A percentile compares a stretch with the other conserved stretches of the same genome.
Conservation (phyloP, 2,329 filamentous ascomycete genomes). For the Diaporthe ampelina region DNA sequence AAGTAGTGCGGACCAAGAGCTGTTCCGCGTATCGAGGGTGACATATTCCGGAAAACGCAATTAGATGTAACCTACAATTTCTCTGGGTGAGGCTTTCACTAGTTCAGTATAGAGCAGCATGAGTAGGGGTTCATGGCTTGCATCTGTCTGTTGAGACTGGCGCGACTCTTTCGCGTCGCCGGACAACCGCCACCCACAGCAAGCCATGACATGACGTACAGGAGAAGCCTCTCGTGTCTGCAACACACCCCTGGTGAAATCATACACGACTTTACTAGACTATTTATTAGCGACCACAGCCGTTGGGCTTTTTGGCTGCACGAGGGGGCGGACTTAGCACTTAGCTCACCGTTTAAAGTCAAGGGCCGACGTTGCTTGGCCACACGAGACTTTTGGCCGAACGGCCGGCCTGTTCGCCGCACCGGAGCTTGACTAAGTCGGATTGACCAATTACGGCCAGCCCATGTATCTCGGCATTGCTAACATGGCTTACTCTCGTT, state of each 20-base stretch:
- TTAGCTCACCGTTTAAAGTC: slow-evolving; percentile 25
- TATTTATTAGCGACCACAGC: neutral
- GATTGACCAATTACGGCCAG: slow-evolving; percentile 32
- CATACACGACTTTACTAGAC: neutral
- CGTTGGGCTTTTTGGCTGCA: slow-evolving; percentile 3
- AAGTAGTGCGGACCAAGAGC: neutral
- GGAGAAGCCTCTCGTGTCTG: neutral
- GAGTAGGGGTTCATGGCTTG: neutral
- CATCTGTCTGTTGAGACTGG: neutral
- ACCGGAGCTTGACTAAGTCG: slow-evolving; percentile 34
- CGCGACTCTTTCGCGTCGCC: slow-evolving; percentile 1
- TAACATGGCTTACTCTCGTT: slow-evolving; percentile 12
- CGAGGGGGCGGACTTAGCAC: neutral
- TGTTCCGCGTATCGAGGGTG: neutral
- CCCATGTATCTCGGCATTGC: slow-evolving; percentile 27
- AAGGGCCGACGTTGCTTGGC: slow-evolving; percentile 24
- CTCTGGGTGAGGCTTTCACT: neutral
- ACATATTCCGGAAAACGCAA: neutral
- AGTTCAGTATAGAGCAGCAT: neutral
- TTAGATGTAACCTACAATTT: neutral
- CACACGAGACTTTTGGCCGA: neutral
- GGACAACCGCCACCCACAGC: neutral
- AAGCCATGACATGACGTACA: slow-evolving; percentile 6
- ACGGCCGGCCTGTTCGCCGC: slow-evolving; percentile 16
- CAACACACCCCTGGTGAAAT: neutral